Conservation (phyloP, 176 grass and related monocot genomes). For the Juncus effusus region DNA sequence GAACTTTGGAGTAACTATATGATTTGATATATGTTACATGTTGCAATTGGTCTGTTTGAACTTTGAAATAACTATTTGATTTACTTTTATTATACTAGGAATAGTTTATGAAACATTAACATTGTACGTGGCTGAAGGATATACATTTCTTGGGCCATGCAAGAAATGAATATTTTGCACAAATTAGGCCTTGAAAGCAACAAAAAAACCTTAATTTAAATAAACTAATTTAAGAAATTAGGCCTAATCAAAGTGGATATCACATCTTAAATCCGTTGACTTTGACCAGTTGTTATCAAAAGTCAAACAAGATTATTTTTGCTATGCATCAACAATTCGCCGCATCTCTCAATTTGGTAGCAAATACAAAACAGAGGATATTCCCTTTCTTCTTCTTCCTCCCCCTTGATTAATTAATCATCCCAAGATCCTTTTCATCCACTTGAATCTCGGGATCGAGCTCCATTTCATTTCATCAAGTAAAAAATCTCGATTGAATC, state of each 20-base stretch:
- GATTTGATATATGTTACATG: too few relatives aligned
- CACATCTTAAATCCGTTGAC: constrained; percentile 1
- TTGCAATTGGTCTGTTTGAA: too few relatives aligned
- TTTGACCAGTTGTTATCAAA: neutral
- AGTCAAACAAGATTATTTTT: neutral
- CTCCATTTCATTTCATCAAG: neutral
- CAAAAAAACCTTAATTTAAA: too few relatives aligned
- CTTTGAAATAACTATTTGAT: too few relatives aligned
- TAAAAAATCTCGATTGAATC: constrained; percentile 9
- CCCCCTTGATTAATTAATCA: neutral
- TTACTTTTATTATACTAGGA: too few relatives aligned
- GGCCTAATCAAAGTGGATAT: neutral
- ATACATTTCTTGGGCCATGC: too few relatives aligned
- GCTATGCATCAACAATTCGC: neutral
- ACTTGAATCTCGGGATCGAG: constrained; percentile 22
- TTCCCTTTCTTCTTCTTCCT: neutral
- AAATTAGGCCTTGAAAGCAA: too few relatives aligned
- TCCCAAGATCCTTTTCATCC: neutral
- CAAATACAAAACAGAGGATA: neutral
- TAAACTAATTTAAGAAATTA: too few relatives aligned
- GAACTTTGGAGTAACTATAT: too few relatives aligned
- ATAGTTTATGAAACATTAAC: too few relatives aligned
- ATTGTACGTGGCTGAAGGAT: too few relatives aligned
- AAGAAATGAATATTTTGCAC: too few relatives aligned
- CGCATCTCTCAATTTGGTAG: neutral